A percentile compares a stretch with the other conserved stretches of the same genome.
Conservation (phyloP, 345 rosid species). For the Rubroshorea leprosula region DNA sequence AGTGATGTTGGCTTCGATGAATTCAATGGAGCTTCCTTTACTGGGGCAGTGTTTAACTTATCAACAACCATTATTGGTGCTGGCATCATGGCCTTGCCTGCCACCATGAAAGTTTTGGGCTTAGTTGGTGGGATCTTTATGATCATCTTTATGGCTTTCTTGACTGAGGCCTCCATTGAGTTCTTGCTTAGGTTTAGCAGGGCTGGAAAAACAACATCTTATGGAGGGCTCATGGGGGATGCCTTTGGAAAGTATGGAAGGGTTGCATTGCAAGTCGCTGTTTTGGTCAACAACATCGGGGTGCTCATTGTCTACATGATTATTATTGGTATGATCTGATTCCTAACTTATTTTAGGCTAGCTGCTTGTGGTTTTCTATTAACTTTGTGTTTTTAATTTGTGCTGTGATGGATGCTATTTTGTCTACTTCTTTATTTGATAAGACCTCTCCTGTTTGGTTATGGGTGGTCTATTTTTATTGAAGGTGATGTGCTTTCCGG, state of each 20-base stretch:
- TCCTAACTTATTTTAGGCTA: not conserved
- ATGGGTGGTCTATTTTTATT: constrained; percentile 8
- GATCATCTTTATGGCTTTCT: constrained; percentile 77
- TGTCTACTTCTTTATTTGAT: constrained; percentile 7
- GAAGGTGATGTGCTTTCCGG: constrained; percentile 72
- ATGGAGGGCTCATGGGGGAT: constrained; percentile 80
- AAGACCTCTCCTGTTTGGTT: not conserved
- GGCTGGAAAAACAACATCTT: constrained; percentile 56
- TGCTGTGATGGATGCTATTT: not conserved
- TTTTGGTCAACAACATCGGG: constrained; percentile 74
- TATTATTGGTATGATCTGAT: constrained; percentile 60
- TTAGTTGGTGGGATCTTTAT: constrained; percentile 57
- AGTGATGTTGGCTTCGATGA: constrained; percentile 48
- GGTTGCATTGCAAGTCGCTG: constrained; percentile 53
- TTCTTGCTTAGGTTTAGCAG: constrained; percentile 74
- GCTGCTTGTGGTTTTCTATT: not conserved
- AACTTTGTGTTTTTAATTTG: constrained; percentile 7
- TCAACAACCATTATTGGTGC: constrained; percentile 90
- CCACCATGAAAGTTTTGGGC: constrained; percentile 84
- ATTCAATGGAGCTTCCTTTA: constrained; percentile 82
- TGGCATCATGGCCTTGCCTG: constrained; percentile 97
- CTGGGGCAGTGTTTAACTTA: constrained; percentile 84
- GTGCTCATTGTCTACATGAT: constrained; percentile 95
- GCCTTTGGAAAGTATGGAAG: constrained; percentile 77
- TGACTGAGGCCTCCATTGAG: constrained; percentile 73